phyloP scores from a whole-genome alignment of 345 rosid genomes.

The Eucalyptus decipiens region DNA sequence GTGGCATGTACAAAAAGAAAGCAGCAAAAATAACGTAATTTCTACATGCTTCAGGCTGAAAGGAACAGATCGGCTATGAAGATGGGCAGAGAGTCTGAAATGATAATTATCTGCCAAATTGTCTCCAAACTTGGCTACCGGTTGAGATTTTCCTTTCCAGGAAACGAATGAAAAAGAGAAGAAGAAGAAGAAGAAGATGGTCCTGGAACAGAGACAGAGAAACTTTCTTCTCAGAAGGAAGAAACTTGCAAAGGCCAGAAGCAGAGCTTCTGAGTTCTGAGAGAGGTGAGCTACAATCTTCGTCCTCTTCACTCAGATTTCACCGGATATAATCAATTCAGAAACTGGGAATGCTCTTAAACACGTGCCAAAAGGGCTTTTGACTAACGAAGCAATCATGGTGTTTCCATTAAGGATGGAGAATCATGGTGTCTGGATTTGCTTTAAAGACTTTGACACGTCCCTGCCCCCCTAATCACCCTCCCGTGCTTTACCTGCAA shows the following conservation, averaged over 20 bases:
- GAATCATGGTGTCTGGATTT: neutral
- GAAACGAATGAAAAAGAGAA: neutral
- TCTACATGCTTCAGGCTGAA: neutral
- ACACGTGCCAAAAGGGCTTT: neutral
- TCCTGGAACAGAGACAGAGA: neutral
- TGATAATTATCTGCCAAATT: neutral
- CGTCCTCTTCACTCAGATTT: neutral
- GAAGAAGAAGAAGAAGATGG: neutral
- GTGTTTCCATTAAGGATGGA: neutral
- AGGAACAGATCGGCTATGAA: neutral
- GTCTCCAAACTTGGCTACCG: neutral
- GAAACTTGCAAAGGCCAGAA: neutral
- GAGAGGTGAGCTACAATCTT: neutral
- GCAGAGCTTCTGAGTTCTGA: neutral
- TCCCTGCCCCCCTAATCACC: neutral
- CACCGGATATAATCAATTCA: neutral
- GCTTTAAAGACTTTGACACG: neutral
- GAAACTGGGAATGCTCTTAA: neutral
- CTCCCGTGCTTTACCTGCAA: neutral
- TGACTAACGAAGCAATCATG: neutral
- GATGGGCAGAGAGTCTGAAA: neutral
- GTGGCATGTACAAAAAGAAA: neutral
- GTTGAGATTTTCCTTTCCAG: neutral
- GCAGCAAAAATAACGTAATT: neutral
- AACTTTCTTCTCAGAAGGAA: neutral